These are phyloP conservation scores for Boechera divaricarpa DNA, from an alignment of 345 rosid genomes.

Conservation along the genomic window DNA sequence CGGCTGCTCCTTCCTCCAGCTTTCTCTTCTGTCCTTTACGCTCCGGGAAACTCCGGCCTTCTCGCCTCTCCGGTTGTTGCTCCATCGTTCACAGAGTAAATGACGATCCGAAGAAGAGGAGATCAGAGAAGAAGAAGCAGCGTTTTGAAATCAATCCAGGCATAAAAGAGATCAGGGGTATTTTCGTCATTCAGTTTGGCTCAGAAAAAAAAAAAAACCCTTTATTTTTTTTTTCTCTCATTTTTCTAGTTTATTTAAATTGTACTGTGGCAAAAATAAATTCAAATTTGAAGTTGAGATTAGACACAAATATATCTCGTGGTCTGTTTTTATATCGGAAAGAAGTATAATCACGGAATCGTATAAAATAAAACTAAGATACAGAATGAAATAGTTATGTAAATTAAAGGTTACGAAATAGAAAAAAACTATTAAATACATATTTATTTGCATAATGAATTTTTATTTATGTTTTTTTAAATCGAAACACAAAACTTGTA, in stretches of 20 bases:
- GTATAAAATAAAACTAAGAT: too few relatives aligned
- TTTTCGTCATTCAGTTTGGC: slow-evolving; percentile 41
- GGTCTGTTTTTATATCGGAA: too few relatives aligned
- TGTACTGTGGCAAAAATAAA: neutral
- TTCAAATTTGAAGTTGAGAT: neutral
- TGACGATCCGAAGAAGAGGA: slow-evolving; percentile 40
- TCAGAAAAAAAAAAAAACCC: neutral
- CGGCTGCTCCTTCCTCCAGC: slow-evolving; percentile 71
- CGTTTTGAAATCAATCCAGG: slow-evolving; percentile 49
- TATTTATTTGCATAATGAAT: too few relatives aligned
- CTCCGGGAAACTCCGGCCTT: slow-evolving; percentile 69
- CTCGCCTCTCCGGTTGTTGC: slow-evolving; percentile 55
- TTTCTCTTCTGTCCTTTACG: slow-evolving; percentile 94
- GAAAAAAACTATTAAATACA: too few relatives aligned
- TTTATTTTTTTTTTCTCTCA: neutral
- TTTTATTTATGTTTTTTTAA: too few relatives aligned
- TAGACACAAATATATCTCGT: neutral
- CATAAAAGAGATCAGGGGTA: slow-evolving; percentile 58
- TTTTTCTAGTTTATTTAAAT: neutral
- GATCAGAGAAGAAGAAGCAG: slow-evolving; percentile 36
- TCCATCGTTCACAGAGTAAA: slow-evolving; percentile 41
- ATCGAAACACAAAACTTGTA: too few relatives aligned
- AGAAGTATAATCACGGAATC: too few relatives aligned
- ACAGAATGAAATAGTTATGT: too few relatives aligned
- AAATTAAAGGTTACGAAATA: too few relatives aligned